Base-by-base conservation (phyloP, 140 eudicot genomes). In the Anethum foeniculum region DNA sequence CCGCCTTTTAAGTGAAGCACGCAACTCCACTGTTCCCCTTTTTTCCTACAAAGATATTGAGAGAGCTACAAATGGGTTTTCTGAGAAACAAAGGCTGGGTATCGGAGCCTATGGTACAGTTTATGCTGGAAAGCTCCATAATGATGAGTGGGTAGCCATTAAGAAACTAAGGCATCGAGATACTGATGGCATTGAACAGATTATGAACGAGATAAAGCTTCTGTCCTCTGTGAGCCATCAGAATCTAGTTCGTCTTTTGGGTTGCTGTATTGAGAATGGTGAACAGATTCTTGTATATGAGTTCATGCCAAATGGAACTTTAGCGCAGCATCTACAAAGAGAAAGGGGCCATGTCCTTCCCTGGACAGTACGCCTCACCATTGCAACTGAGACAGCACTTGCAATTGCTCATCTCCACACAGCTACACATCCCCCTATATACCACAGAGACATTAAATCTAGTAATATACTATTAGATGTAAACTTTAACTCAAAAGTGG, bases 91-190 rank as follows among this genome's bases (percentile, higher is more conserved):
- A 75, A 79, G 93, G 67, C 76, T 94, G 44, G 97, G 98, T 60
- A 90, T 89, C 10, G 98, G 98, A 19, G 98, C 98, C 60, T 94
- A 94, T 41, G 98, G 97, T 46, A 94, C 98, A 1, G 98, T 94
- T 77, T 94, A 94, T 67, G 91, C 96, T 3, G 98, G 98, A 73
- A 92, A 87, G 81, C 91, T 94, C 85, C 90, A 83, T 84, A 89
- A 81, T 81, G 89, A 85, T 77, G 97, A 92, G 69, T 90, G 88
- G 90, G 98, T 94, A 2, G 98, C 98, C n/a, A 73, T 94, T 43
- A 94, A 94, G 60, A 94, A 89, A 56, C 81, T 94, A 54, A 87
- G 92, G 79, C 78, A 90, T 46, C 87, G 88, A 32, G 98, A 90
- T 81, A 82, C 87, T 0, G 93, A 94, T 36, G 89, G 91, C 56